A percentile compares a stretch with the other conserved stretches of the same genome.
Evolutionary conservation across 148 eudicot species (phyloP).

Genomic region (Rhododendron kiyosumense): DNA sequence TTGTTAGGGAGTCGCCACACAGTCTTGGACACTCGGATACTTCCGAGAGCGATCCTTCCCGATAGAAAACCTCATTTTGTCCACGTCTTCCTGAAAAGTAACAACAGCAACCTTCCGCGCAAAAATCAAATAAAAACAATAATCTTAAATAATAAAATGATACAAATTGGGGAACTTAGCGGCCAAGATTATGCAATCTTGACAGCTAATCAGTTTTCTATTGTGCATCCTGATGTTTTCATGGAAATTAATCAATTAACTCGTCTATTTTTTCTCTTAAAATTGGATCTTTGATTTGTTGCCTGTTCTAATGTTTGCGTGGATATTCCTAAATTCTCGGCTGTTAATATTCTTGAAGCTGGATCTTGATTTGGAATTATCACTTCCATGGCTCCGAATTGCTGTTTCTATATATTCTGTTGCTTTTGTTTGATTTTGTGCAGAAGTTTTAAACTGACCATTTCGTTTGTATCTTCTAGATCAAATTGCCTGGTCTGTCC

Average conservation of each 20-base stretch:
- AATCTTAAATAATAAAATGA: too few species aligned
- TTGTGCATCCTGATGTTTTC: not conserved
- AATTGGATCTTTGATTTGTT: not conserved
- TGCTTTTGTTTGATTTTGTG: not conserved
- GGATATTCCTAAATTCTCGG: not conserved
- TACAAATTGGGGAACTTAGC: too few species aligned
- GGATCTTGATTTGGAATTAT: not conserved
- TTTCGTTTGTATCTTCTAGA: conserved; percentile 31
- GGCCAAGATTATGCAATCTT: too few species aligned
- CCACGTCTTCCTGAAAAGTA: too few species aligned
- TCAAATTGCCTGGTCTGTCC: conserved; percentile 34
- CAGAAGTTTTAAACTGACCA: not conserved
- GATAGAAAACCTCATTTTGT: too few species aligned
- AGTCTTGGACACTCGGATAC: too few species aligned
- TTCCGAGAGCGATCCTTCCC: too few species aligned
- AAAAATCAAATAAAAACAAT: too few species aligned
- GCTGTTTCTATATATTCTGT: not conserved
- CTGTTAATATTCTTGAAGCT: not conserved
- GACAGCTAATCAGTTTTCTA: too few species aligned
- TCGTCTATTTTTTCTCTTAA: not conserved
- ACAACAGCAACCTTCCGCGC: too few species aligned
- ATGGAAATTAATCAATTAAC: not conserved
- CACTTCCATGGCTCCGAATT: not conserved
- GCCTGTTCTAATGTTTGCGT: not conserved
- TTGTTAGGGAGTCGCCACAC: too few species aligned